Base-by-base conservation (phyloP, 768 basidiomycete genomes). In the Mycena olivaceomarginata region DNA sequence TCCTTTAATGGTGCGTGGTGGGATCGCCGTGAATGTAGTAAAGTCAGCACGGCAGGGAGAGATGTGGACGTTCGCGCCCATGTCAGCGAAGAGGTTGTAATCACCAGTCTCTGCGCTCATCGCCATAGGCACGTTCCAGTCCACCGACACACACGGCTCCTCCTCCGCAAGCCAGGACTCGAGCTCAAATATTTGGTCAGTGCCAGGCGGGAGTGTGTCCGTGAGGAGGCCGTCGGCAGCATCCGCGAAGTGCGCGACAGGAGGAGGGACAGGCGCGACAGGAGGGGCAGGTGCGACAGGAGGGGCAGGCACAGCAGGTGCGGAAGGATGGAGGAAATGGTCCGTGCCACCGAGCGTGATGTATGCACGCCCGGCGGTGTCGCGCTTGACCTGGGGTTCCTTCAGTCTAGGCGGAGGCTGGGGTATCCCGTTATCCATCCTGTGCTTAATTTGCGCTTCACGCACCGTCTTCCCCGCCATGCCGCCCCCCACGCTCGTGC, bases 61-160 rank as follows among this genome's bases (percentile, higher is more conserved):
- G 15, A 43, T 41, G 40, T 66, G 63, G 40, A 64, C 31, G 41
- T 5, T 41, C 39, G 16, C 18, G 5, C 41, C 41, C 40, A 15
- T 64, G 63, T 64, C 45, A 5, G 64, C 64, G 16, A 46, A 45
- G 20, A 66, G 64, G 43, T 46, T n/a, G 45, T 66, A 66, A n/a
- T 15, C 64, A 25, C 40, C 63, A 4, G 45, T 12, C 64, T 22
- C 13, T 12, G 40, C n/a, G 3, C n/a, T 15, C 60, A 40, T 16
- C 10, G 60, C 60, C 39, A 62, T 18, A 12, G 31, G 64, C 5
- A 1, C 18, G 5, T 66, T 25, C 43, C 64, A 46, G 25, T 66
- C n/a, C 43, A 43, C 20, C 8, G 64, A n/a, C n/a, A 25, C 11
- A n/a, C 13, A 12, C 18, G 45, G 22, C 2, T 25, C 45, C 41